Evolutionary conservation across 2,329 filamentous ascomycete genomes (phyloP), one percentile per base, ranked within the genome.

Genomic region (Ophiostoma himal-ulmi): DNA sequence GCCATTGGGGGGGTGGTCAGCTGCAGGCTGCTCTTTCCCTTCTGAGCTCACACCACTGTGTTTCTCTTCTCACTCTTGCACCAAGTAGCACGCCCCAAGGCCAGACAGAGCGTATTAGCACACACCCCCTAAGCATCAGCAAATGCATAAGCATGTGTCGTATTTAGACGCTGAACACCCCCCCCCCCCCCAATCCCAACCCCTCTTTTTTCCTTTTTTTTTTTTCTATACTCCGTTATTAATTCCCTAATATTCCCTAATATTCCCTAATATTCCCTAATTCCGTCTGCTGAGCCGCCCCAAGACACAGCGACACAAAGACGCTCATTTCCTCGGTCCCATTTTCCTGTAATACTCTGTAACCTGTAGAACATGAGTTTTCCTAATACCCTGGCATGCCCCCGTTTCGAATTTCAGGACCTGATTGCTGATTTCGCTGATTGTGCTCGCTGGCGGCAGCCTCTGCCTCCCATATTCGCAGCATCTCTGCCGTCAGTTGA

Each of bases 331-430:
- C 44, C 17, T n/a, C 14, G 11, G 3, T n/a, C n/a, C 30, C 64
- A 22, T n/a, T n/a, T 67, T 73, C 30, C 30, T 30, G 30, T 30
- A 30, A 1, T 30, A 1, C 3, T 1, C 3, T 1, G 3, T 30
- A 4, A 30, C 30, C 30, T 30, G 30, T 30, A 30, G 2, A 30
- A 30, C 30, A 30, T 3, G 30, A 30, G 3, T 30, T 30, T 74
- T 73, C 70, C 73, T 64, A 69, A 72, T 73, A 73, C 73, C 67
- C 67, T 64, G 70, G 70, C 69, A 69, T 66, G 69, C 71, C 73
- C 73, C 69, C 30, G 14, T 60, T 54, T 22, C n/a, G 44, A n/a
- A 48, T 48, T 48, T 48, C 17, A 48, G 65, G 20, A 20, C 10
- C 26, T 39, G 44, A 39, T n/a, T 34, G 20, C 57, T 60, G 22